Percentiles rank a stretch among this genome's conserved stretches.
phyloP scores from a whole-genome alignment of 768 basidiomycete genomes.

The Boletus vermiculosoides region DNA sequence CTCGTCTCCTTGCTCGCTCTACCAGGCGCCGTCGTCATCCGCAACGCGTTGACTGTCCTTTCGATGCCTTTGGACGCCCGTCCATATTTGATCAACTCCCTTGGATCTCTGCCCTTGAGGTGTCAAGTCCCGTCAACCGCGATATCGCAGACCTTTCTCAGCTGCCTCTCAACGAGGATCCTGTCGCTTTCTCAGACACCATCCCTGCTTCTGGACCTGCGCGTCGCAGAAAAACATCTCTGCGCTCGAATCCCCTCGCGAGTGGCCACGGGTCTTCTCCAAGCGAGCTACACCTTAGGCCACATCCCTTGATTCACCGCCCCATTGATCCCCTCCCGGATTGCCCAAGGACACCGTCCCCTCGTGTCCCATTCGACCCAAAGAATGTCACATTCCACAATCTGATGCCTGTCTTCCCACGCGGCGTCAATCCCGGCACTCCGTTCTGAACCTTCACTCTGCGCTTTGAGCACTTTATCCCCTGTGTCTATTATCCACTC shows the following conservation, averaged over 20 bases:
- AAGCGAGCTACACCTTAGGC: slow-evolving; percentile 15
- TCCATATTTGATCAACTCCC: slow-evolving; percentile 60
- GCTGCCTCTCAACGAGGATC: slow-evolving; percentile 37
- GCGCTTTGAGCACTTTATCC: not conserved
- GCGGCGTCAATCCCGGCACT: slow-evolving; percentile 16
- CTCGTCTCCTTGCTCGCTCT: slow-evolving; percentile 37
- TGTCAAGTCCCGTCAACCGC: slow-evolving; percentile 43
- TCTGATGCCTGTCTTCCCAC: slow-evolving; percentile 60
- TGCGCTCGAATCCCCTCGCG: slow-evolving; percentile 48
- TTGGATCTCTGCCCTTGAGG: slow-evolving; percentile 63
- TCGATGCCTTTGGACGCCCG: slow-evolving; percentile 34
- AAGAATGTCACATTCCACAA: slow-evolving; percentile 52
- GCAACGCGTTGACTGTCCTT: slow-evolving; percentile 40
- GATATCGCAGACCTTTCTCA: slow-evolving; percentile 71
- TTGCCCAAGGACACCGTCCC: slow-evolving; percentile 35
- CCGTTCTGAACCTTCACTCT: slow-evolving; percentile 10
- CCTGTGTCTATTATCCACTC: slow-evolving; percentile 9
- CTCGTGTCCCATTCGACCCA: slow-evolving; percentile 42
- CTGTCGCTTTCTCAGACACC: slow-evolving; percentile 18
- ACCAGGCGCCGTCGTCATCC: slow-evolving; percentile 43
- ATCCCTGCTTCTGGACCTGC: slow-evolving; percentile 49
- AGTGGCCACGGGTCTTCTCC: slow-evolving; percentile 21
- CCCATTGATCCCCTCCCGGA: slow-evolving; percentile 16
- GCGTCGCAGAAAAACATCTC: slow-evolving; percentile 54
- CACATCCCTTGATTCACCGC: slow-evolving; percentile 32